Evolutionary conservation across 2,329 filamentous ascomycete genomes (phyloP).

Genomic region (Sporothrix inflata): DNA sequence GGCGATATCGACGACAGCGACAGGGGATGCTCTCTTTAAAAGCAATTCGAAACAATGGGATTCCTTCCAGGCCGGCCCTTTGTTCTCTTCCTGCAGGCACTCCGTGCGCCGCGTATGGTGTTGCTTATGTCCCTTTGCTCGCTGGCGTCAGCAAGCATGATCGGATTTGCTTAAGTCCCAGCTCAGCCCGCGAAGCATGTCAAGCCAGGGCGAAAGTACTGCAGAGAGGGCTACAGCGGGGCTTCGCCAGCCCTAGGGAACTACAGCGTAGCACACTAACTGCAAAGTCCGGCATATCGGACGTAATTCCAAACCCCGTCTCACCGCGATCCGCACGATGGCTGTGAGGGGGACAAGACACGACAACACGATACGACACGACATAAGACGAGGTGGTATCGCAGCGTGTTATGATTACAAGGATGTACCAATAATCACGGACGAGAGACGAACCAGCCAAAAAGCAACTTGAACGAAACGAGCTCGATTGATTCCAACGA

Average conservation of each 20-base stretch:
- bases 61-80: not conserved
- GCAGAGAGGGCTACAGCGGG: not conserved
- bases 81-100: not conserved
- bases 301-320: not conserved
- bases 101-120: not conserved
- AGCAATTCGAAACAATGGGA: not conserved
- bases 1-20: too few species aligned
- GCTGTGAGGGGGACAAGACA: too few species aligned
- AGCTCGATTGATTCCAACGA: too few species aligned
- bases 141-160: constrained; percentile 10
- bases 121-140: not conserved
- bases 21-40: not conserved
- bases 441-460: too few species aligned
- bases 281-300: not conserved
- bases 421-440: too few species aligned
- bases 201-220: too few species aligned
- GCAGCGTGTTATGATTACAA: too few species aligned
- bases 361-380: too few species aligned
- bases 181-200: too few species aligned
- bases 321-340: too few species aligned
- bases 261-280: not conserved
- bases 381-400: too few species aligned
- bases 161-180: not conserved
- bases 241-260: not conserved
- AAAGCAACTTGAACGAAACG: too few species aligned